phyloP scores from a whole-genome alignment of 345 rosid genomes.

The Raphanus sativus region DNA sequence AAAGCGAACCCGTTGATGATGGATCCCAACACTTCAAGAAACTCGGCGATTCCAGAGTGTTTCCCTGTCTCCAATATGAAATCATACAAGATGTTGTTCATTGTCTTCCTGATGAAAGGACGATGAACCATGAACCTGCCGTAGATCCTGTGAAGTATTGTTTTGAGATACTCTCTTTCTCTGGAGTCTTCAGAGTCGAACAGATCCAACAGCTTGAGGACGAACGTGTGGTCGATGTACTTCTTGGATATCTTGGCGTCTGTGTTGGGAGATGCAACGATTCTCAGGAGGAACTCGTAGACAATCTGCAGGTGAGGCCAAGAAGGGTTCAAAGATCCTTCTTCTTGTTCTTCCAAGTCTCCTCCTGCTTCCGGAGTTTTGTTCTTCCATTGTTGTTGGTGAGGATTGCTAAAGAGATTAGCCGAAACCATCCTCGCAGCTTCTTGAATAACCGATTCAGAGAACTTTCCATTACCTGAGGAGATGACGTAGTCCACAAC shows the following conservation, averaged over 20 bases:
- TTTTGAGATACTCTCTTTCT: slow-evolving; percentile 87
- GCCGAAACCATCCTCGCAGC: slow-evolving; percentile 62
- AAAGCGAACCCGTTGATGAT: slow-evolving; percentile 90
- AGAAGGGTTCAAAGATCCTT: slow-evolving; percentile 77
- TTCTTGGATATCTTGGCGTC: slow-evolving; percentile 79
- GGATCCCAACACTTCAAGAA: slow-evolving; percentile 88
- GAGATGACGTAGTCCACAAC: slow-evolving; percentile 73
- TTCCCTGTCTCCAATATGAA: slow-evolving; percentile 82
- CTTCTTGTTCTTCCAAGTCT: slow-evolving; percentile 80
- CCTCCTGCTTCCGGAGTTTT: slow-evolving; percentile 54
- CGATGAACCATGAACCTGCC: slow-evolving; percentile 97
- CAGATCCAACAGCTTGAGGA: slow-evolving; percentile 65
- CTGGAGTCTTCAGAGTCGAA: slow-evolving; percentile 92
- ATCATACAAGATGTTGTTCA: slow-evolving; percentile 71
- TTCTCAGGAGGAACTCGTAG: slow-evolving; percentile 71
- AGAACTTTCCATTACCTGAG: slow-evolving; percentile 62
- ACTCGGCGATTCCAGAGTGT: slow-evolving; percentile 82
- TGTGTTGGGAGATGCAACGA: slow-evolving; percentile 74
- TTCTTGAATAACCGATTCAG: slow-evolving; percentile 62
- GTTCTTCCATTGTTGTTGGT: slow-evolving; percentile 63
- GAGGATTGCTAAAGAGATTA: slow-evolving; percentile 60
- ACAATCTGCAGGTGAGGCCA: slow-evolving; percentile 93
- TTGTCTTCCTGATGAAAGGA: slow-evolving; percentile 79
- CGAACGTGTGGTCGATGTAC: slow-evolving; percentile 64
- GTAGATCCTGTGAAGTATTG: slow-evolving; percentile 79